Percentiles rank a stretch among this genome's conserved stretches.
These are phyloP conservation scores for Esteya vermicola DNA, from an alignment of 2,329 filamentous ascomycete genomes.

Conservation along the genomic window DNA sequence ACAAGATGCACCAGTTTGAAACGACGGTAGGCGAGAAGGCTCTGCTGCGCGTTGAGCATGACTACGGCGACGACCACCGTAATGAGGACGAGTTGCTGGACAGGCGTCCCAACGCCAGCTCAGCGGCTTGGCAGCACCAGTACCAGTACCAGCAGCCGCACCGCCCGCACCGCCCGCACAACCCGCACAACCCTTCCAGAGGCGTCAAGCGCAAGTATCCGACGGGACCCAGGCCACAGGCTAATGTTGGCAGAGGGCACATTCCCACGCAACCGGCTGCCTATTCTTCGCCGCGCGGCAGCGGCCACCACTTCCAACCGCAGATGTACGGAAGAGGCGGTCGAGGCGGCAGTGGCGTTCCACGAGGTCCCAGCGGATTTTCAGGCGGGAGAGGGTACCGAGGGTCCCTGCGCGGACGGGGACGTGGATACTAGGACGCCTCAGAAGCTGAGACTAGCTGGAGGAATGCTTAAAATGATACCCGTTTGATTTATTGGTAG, in stretches of 20 bases:
- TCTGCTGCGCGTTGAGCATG: slow-evolving; percentile 64
- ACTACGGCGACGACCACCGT: slow-evolving; percentile 23
- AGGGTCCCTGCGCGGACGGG: slow-evolving; percentile 1
- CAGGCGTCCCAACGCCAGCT: no score
- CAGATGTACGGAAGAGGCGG: slow-evolving; percentile 1
- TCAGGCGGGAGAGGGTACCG: slow-evolving; percentile 5
- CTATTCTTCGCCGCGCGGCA: slow-evolving; percentile 1
- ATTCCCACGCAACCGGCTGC: slow-evolving; percentile 4
- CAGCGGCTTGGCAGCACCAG: neutral
- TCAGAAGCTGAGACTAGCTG: no score
- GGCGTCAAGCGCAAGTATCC: neutral
- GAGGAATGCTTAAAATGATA: neutral
- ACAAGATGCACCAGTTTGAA: slow-evolving; percentile 64
- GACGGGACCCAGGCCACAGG: neutral
- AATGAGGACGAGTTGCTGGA: no score
- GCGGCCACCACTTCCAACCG: slow-evolving; percentile 5
- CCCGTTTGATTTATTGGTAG: no score
- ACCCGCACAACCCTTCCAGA: no score
- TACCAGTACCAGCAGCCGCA: neutral
- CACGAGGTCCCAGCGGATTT: neutral
- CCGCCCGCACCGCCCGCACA: no score
- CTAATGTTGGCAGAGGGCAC: neutral
- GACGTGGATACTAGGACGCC: no score
- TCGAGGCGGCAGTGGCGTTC: neutral
- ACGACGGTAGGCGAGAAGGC: slow-evolving; percentile 79